A percentile compares a stretch with the other conserved stretches of the same genome.
These are phyloP conservation scores for Cutaneotrichosporon sp. DNA, from an alignment of 1,284 basidiomycete species.

Conservation along the genomic window DNA sequence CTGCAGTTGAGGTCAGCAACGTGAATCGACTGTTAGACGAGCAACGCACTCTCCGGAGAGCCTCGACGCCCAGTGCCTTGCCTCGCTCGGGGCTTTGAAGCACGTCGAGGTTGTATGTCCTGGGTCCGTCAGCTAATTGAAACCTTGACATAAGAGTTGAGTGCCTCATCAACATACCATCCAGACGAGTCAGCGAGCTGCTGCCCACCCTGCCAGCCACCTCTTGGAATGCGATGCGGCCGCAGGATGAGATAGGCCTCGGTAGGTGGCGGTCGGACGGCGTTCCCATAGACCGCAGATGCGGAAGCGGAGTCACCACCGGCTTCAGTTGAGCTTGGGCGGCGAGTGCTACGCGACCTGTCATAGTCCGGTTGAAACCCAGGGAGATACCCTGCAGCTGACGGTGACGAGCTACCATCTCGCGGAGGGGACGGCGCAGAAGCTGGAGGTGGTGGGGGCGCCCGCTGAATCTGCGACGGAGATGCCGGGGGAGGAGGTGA, in stretches of 20 bases:
- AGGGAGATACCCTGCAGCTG: slow-evolving; percentile 13
- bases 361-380: slow-evolving; percentile 27
- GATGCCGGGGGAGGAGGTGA: slow-evolving; percentile 22
- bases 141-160: background rate
- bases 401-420: slow-evolving; percentile 5
- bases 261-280: slow-evolving; percentile 20
- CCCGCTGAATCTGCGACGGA: slow-evolving; percentile 16
- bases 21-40: background rate
- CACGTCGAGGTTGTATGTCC: slow-evolving; percentile 22
- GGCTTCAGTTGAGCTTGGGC: slow-evolving; percentile 13
- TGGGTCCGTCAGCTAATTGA: background rate
- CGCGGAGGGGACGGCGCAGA: slow-evolving; percentile 14
- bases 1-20: background rate
- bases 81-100: slow-evolving; percentile 23
- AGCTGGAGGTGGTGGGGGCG: slow-evolving; percentile 20
- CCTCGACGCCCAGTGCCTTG: slow-evolving; percentile 24
- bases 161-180: slow-evolving; percentile 11
- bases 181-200: slow-evolving; percentile 15
- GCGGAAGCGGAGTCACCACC: slow-evolving; percentile 11
- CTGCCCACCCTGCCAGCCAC: slow-evolving; percentile 15
- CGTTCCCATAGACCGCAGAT: slow-evolving; percentile 10
- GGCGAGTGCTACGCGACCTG: slow-evolving; percentile 10
- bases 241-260: slow-evolving; percentile 24
- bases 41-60: slow-evolving; percentile 20
- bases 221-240: slow-evolving; percentile 22